Base-by-base conservation (phyloP, 257 asterid genomes). In the Scutellaria minor region DNA sequence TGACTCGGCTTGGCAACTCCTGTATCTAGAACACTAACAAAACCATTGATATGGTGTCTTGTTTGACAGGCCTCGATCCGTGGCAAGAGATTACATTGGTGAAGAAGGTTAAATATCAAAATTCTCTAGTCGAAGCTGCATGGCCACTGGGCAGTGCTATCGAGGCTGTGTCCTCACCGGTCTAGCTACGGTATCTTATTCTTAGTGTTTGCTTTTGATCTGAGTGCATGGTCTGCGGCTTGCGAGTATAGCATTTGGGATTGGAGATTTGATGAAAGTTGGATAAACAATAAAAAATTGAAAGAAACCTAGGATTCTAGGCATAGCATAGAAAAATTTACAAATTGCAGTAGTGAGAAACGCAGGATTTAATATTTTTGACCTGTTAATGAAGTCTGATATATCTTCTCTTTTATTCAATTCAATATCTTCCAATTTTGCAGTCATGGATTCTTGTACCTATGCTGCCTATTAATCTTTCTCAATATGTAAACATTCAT, bases 131-230 rank as follows among this genome's bases (percentile, higher is more conserved):
- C 47, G 95, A 57, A 81, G 97, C 97, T 59, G 97, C 97, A 8
- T 89, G 97, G 96, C 93, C 97, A 3, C 76, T 89, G 72, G 97
- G 97, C 74, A 84, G 88, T 72, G 96, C 97, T 57, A 91, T 91
- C 54, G 91, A 91, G 76, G 90, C 76, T 35, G 90, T 89, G 27
- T 91, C 96, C 4, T 84, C 85, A 42, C 15, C 71, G 14, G 54
- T 13, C 68, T 79, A 64, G 60, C 45, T 22, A 22, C 37, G 37
- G 37, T 31, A 31, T 31, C 37, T 31, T 31, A 31, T 31, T 2
- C 3, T 2, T 31, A 31, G 37, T 5, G 37, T 31, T 31, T 31
- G 5, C 37, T 31, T 31, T 31, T 31, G 37, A 31, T 31, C 37
- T 31, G 37, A 68, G 5, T 14, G 52, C 68, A 56, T 46, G 10